Base-by-base conservation (phyloP, 2,329 filamentous ascomycete genomes). In the Simplicillium aogashimaense region DNA sequence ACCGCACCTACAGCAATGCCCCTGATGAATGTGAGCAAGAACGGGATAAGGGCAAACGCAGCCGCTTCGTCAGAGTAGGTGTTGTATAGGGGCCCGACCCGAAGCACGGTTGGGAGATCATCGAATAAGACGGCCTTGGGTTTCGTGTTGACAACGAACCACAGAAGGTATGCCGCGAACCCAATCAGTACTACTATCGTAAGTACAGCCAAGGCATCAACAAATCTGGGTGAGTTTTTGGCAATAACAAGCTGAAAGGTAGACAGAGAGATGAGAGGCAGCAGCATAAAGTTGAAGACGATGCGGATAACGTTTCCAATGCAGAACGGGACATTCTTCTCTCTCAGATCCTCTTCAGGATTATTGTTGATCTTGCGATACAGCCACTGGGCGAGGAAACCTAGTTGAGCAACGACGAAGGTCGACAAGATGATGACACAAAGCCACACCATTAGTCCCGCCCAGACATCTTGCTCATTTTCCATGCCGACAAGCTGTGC, bases 1-100 rank as follows among this genome's bases (percentile, higher is more conserved):
- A 97, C 80, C 14, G 88, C 92, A 25, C 92, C 92, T 50, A 98
- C 86, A 15, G 88, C 86, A 47, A 97, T 80, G 42, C 88, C 90
- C 29, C 90, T 82, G 43, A 95, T 67, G 54, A 94, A 80, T 4
- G 84, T 94, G 43, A 97, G 69, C 29, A 94, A 67, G 13, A 95
- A 78, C 1, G 90, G 89, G 15, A 95, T 80, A 33, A 95, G 72
- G 7, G 90, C 88, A 59, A 94, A 98, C 0, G 86, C 81, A 7
- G 90, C 86, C 1, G 88, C 87, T 57, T 90, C 85, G 58, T 98
- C 92, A 17, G 86, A 92, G 59, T 94, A 97, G 0, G 92, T 98
- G 63, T 98, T 98, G 63, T 98, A 98, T 7, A 98, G 69, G 5
- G 92, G 87, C 0, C 92, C 92, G 52, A 95, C 97, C 1, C 87